phyloP scores from a whole-genome alignment of 2,329 filamentous ascomycete species.

The Paracorniculantispora psalliotae region DNA sequence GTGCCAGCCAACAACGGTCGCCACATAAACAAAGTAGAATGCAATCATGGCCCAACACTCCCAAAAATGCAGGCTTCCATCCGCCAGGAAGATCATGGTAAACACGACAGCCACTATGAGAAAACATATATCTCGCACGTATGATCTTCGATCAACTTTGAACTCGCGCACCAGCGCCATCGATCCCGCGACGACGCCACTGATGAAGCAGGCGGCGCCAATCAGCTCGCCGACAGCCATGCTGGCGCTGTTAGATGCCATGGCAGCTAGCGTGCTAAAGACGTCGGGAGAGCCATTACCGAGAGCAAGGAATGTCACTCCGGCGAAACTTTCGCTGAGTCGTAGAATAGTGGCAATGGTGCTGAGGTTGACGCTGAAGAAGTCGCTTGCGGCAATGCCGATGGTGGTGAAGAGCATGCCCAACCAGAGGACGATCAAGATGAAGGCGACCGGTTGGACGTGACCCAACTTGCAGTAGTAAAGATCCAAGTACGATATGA shows the following conservation, averaged over 20 bases:
- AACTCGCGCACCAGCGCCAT: conserved; percentile 98
- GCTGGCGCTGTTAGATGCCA: conserved; percentile 95
- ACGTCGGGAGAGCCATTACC: conserved; percentile 98
- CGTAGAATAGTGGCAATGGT: conserved; percentile 86
- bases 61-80: conserved; percentile 80
- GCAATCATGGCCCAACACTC: conserved; percentile 87
- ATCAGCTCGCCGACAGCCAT: conserved; percentile 93
- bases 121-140: conserved; percentile 86
- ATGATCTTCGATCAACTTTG: conserved; percentile 81
- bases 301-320: conserved; percentile 93
- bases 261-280: conserved; percentile 97
- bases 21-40: conserved; percentile 86
- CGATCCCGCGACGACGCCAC: conserved; percentile 88
- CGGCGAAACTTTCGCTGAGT: conserved; percentile 92
- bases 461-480: conserved; percentile 79
- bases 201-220: conserved; percentile 93
- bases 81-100: conserved; percentile 79
- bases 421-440: conserved; percentile 75
- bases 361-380: conserved; percentile 94
- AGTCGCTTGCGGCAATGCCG: conserved; percentile 95
- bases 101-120: conserved; percentile 85
- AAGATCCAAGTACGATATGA: conserved; percentile 80
- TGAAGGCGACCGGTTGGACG: conserved; percentile 72
- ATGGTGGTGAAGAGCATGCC: conserved; percentile 92
- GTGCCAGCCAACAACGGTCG: conserved; percentile 86